Percentiles rank a stretch among this genome's conserved stretches.
Conservation (phyloP, 2,329 filamentous ascomycete genomes). For the Aspergillus texensis region DNA sequence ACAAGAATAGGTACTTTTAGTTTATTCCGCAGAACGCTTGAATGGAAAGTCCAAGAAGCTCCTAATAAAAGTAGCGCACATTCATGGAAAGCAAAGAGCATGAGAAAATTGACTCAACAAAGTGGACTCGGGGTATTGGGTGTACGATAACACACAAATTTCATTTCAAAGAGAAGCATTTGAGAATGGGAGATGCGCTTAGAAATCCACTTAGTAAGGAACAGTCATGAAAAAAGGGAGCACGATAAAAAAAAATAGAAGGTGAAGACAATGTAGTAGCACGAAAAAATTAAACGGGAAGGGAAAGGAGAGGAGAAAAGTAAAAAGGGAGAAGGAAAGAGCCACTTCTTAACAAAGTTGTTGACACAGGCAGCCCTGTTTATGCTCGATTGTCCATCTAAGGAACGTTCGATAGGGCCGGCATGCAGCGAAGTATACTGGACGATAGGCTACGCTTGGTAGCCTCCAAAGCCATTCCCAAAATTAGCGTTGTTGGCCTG, state of each 20-base stretch:
- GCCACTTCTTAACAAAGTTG: constrained; percentile 19
- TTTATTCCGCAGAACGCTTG: constrained; percentile 36
- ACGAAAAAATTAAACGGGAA: constrained; percentile 20
- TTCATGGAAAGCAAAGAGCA: constrained; percentile 32
- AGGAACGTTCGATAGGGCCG: constrained; percentile 18
- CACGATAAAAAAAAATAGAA: constrained; percentile 20
- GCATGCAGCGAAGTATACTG: constrained; percentile 8
- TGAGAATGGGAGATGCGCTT: constrained; percentile 39
- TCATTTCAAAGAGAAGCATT: constrained; percentile 45
- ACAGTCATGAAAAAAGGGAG: constrained; percentile 29
- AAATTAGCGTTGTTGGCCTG: constrained; percentile 53
- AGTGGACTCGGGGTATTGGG: constrained; percentile 48
- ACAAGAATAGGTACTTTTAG: constrained; percentile 38
- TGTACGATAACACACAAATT: constrained; percentile 45
- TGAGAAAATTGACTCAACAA: constrained; percentile 37
- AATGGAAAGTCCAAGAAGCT: constrained; percentile 37
- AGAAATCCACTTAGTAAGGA: constrained; percentile 40
- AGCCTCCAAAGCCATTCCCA: constrained; percentile 61
- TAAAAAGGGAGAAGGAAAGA: constrained; percentile 18
- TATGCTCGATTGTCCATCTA: constrained; percentile 9
- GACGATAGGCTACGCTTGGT: constrained; percentile 55
- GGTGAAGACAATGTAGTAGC: constrained; percentile 23
- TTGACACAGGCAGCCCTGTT: constrained; percentile 17
- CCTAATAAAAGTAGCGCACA: constrained; percentile 33
- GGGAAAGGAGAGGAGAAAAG: constrained; percentile 23